phyloP scores from a whole-genome alignment of 441 rosid genomes.

The Iberis amara region DNA sequence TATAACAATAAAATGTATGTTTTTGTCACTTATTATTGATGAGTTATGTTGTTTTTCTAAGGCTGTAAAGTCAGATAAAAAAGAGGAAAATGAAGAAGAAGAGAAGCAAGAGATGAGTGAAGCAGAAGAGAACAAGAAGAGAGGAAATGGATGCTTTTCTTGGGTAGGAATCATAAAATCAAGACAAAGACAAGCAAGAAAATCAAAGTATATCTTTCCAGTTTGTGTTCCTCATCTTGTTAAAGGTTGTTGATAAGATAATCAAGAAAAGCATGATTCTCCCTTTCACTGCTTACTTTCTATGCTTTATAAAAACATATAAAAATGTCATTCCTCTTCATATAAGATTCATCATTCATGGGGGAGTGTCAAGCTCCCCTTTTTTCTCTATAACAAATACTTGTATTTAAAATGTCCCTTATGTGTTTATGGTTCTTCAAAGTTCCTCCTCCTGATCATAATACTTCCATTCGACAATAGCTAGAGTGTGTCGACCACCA shows the following conservation, averaged over 20 bases:
- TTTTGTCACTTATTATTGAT: not conserved
- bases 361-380: conserved; percentile 19
- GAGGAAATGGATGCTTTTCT: conserved; percentile 65
- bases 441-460: not conserved
- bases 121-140: conserved; percentile 24
- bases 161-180: conserved; percentile 46
- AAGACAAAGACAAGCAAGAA: conserved; percentile 46
- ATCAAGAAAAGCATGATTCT: conserved; percentile 17
- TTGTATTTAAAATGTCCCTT: not conserved
- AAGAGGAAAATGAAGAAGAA: conserved; percentile 34
- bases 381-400: conserved; percentile 14
- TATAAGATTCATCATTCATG: conserved; percentile 22
- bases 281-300: not conserved
- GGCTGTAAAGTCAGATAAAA: conserved; percentile 42
- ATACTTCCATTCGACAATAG: conserved; percentile 39
- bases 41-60: not conserved
- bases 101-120: conserved; percentile 23
- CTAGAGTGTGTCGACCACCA: conserved; percentile 92
- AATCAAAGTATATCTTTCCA: conserved; percentile 38
- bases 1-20: too few species aligned
- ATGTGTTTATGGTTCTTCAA: too few species aligned
- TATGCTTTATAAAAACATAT: not conserved
- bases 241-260: conserved; percentile 31
- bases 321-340: conserved; percentile 1
- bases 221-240: conserved; percentile 37